Percentiles rank a stretch among this genome's conserved stretches.
These are phyloP conservation scores for Globisporangium cystogenes DNA, from an alignment of 352 stramenopile species.

Conservation along the genomic window DNA sequence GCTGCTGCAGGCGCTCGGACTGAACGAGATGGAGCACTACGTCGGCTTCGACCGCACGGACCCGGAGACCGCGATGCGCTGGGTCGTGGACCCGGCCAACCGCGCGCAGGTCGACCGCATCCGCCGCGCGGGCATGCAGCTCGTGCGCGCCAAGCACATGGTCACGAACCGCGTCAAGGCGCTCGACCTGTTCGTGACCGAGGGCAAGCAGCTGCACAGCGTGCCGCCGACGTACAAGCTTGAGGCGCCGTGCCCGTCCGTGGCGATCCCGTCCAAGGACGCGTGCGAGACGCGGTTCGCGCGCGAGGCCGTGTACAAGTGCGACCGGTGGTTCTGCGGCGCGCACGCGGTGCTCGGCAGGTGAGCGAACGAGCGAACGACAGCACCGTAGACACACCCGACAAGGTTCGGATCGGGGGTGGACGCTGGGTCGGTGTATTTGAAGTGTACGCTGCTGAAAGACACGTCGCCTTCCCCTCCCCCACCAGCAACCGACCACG, in stretches of 20 bases:
- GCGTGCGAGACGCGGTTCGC: slow-evolving; percentile 40
- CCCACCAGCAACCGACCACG: too few relatives aligned
- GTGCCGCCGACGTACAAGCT: slow-evolving; percentile 26
- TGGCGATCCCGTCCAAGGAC: slow-evolving; percentile 33
- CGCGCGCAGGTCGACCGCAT: slow-evolving; percentile 49
- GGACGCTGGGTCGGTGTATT: too few relatives aligned
- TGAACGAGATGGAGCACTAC: slow-evolving; percentile 59
- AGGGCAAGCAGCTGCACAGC: slow-evolving; percentile 39
- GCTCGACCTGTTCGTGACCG: slow-evolving; percentile 51
- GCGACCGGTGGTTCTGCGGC: slow-evolving; percentile 71
- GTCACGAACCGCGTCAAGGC: slow-evolving; percentile 52
- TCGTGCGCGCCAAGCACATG: slow-evolving; percentile 51
- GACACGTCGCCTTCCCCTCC: too few relatives aligned
- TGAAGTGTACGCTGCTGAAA: too few relatives aligned
- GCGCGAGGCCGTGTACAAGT: slow-evolving; percentile 63
- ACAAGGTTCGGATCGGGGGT: too few relatives aligned
- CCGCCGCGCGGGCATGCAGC: slow-evolving; percentile 44
- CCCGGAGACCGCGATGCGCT: slow-evolving; percentile 40
- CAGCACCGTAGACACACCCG: too few relatives aligned
- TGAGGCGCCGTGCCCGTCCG: slow-evolving; percentile 46
- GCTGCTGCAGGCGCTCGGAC: slow-evolving; percentile 41
- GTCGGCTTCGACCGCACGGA: slow-evolving; percentile 53
- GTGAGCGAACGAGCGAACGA: not conserved
- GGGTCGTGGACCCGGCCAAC: slow-evolving; percentile 45
- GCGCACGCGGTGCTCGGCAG: slow-evolving; percentile 19